Base-by-base conservation (phyloP, 2,329 filamentous ascomycete species). In the Epichloe scottii region DNA sequence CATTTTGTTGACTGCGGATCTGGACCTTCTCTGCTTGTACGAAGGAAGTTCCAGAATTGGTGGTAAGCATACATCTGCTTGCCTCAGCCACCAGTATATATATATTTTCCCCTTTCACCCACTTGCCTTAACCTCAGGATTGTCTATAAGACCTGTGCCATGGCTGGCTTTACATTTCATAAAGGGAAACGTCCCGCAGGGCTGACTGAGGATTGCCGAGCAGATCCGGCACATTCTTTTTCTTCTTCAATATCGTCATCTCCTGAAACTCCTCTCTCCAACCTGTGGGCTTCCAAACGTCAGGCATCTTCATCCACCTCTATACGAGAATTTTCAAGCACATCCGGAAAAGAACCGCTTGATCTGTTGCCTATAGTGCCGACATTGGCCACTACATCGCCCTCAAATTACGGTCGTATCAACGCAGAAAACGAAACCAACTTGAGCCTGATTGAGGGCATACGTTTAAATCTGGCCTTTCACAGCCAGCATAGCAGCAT, bases 351-450 rank as follows among this genome's bases (percentile, higher is more conserved):
- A 19, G 46, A 19, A 43, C 42, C 41, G 21, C 38, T 45, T 43
- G 52, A 49, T n/a, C 52, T 40, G 12, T 30, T 54, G 33, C 54
- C 56, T 40, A 49, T 53, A n/a, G 37, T 57, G 11, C 53, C 59
- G 17, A 56, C 58, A 7, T 35, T 51, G 7, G 55, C 44, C 5
- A 51, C 54, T 11, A 54, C 58, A 10, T 61, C 57, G 14, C 51
- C 57, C 7, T 48, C 50, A 42, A 59, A 60, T 48, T 69, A 67
- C 51, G 66, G 63, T 41, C 59, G 65, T 38, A 56, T 66, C 54
- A 64, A 67, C 49, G 63, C 67, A 2, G 67, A 66, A 53, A 62
- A 68, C 48, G 63, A 69, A 55, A 59, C 61, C 33, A 65, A 63
- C 52, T 54, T 67, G n/a, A 54, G 55, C 19, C 53, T 66, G 6